A percentile compares a stretch with the other conserved stretches of the same genome.
Conservation (phyloP, 2,329 filamentous ascomycete species). For the Truncatella angustata region DNA sequence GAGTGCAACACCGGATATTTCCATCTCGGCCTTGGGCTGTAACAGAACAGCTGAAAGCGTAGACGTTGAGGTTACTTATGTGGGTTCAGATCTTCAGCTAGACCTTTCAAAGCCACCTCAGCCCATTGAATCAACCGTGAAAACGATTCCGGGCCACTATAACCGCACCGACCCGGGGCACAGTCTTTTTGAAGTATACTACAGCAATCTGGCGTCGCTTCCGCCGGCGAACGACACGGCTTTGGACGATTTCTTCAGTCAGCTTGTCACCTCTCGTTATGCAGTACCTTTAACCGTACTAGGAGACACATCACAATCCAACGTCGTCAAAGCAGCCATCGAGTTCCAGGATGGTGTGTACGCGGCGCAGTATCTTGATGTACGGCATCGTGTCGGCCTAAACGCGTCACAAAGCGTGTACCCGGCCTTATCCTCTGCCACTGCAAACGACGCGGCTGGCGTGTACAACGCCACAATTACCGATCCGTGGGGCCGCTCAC, state of each 20-base stretch:
- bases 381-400: neutral
- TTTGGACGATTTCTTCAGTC: neutral
- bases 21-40: neutral
- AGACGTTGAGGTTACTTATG: neutral
- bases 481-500: neutral
- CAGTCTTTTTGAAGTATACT: neutral
- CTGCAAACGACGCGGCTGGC: neutral
- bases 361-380: neutral
- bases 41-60: neutral
- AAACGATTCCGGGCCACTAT: neutral
- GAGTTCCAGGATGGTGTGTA: neutral
- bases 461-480: neutral
- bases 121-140: neutral
- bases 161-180: too few species aligned
- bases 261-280: constrained; percentile 1
- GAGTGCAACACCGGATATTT: neutral
- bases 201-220: neutral
- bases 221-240: neutral
- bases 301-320: neutral
- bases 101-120: neutral
- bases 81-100: neutral
- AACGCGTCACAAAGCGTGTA: neutral
- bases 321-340: neutral
- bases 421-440: neutral
- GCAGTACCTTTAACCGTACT: neutral